Conservation (phyloP, 306 rosid genomes). For the Sphenostylis stenocarpa region DNA sequence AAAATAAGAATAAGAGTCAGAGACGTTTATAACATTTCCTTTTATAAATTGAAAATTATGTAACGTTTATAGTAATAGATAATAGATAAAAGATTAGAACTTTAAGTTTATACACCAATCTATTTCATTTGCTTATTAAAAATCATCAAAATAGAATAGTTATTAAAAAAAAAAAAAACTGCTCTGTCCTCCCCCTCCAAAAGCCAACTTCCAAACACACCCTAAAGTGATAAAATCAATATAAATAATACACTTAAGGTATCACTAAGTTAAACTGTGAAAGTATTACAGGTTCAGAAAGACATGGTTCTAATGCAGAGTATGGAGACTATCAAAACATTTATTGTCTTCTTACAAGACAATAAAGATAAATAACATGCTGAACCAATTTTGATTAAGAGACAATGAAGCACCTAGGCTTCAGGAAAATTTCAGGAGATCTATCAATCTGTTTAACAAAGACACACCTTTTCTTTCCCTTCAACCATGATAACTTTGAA, state of each 20-base stretch:
- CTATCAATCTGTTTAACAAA: constrained; percentile 17
- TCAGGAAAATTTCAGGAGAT: constrained; percentile 15
- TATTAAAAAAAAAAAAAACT: background rate
- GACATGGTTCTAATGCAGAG: background rate
- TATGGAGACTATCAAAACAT: background rate
- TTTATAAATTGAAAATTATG: background rate
- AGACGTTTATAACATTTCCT: no score
- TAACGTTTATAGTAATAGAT: background rate
- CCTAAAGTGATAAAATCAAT: background rate
- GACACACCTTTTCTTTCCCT: constrained; percentile 53
- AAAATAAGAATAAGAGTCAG: no score
- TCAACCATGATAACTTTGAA: constrained; percentile 50
- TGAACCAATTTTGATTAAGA: constrained; percentile 16
- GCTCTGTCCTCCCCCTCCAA: background rate
- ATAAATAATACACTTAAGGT: background rate
- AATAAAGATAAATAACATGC: constrained; percentile 27
- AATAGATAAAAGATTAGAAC: background rate
- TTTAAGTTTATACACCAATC: background rate
- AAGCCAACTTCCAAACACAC: background rate
- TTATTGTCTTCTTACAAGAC: background rate
- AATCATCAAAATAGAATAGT: background rate
- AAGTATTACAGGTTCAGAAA: constrained; percentile 10
- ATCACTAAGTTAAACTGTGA: background rate
- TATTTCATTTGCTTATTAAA: background rate
- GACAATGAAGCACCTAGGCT: constrained; percentile 3